Percentiles rank a stretch among this genome's conserved stretches.
Evolutionary conservation across 2,329 filamentous ascomycete species (phyloP).

Genomic region (Calonectria multiphialidica): DNA sequence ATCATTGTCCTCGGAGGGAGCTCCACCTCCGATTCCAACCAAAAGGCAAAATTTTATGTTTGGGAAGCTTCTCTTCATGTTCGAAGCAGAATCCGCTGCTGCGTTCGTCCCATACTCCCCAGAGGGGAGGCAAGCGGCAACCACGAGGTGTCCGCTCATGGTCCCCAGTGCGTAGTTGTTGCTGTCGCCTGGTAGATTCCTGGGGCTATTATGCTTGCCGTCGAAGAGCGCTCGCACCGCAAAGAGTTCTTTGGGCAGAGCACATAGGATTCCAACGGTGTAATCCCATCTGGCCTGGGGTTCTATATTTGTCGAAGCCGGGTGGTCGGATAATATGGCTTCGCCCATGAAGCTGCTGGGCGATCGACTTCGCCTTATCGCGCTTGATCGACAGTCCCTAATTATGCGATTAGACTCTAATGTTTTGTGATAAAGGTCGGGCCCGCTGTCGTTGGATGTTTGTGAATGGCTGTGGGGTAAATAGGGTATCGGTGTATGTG

Average conservation of each 20-base stretch:
- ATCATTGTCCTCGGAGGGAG: conserved; percentile 8
- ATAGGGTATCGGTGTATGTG: neutral
- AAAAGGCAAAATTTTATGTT: conserved; percentile 17
- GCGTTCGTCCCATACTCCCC: conserved; percentile 30
- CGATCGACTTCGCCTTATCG: neutral
- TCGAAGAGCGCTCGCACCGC: conserved; percentile 28
- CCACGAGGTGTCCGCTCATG: conserved; percentile 24
- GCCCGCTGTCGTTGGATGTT: neutral
- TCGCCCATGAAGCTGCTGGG: neutral
- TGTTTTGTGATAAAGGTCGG: neutral
- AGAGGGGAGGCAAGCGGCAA: conserved; percentile 28
- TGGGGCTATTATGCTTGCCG: neutral
- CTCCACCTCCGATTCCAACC: conserved; percentile 18
- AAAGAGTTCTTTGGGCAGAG: conserved; percentile 18
- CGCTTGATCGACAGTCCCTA: neutral
- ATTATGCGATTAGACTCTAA: neutral
- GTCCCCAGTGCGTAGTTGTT: conserved; percentile 28
- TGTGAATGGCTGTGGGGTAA: neutral
- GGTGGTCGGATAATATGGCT: neutral
- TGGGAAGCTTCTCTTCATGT: conserved; percentile 26
- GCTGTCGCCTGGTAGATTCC: conserved; percentile 7
- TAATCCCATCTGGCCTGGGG: neutral
- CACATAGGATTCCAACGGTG: conserved; percentile 28
- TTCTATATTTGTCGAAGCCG: neutral
- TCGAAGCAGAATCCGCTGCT: conserved; percentile 15